Evolutionary conservation across 805 yeast genomes (phyloP).

Genomic region (Candida nemodendra): DNA sequence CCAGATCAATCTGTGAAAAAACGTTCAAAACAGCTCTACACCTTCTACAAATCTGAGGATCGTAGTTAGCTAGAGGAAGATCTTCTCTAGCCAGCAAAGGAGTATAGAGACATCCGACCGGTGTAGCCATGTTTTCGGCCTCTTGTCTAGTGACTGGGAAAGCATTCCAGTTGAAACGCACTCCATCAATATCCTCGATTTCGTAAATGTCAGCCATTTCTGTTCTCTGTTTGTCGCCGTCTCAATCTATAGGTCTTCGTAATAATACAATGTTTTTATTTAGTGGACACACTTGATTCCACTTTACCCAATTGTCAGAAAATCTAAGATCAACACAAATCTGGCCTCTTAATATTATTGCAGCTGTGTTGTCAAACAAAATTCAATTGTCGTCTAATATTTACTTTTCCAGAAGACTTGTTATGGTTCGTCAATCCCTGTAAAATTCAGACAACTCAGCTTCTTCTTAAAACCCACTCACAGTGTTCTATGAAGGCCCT

Average conservation of each 20-base stretch:
- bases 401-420: too few relatives aligned
- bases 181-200: conserved; percentile 60
- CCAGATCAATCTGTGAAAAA: conserved; percentile 74
- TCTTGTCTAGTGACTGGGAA: conserved; percentile 88
- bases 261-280: background rate
- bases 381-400: too few relatives aligned
- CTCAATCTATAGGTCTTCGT: background rate
- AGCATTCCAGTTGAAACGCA: conserved; percentile 78
- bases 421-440: too few relatives aligned
- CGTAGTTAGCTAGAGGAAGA: conserved; percentile 75
- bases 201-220: conserved; percentile 51
- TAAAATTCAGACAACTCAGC: background rate
- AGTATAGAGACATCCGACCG: conserved; percentile 93
- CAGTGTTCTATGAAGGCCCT: conserved; percentile 1
- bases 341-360: too few relatives aligned
- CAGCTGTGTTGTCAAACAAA: too few relatives aligned
- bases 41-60: conserved; percentile 79
- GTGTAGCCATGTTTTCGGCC: conserved; percentile 88
- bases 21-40: conserved; percentile 90
- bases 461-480: background rate
- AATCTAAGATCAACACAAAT: too few relatives aligned
- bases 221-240: conserved; percentile 2
- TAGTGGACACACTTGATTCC: too few relatives aligned
- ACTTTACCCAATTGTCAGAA: too few relatives aligned
- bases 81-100: conserved; percentile 82